Evolutionary conservation across 176 grass and related monocot genomes (phyloP).

Genomic region (Cymbopogon citratus): DNA sequence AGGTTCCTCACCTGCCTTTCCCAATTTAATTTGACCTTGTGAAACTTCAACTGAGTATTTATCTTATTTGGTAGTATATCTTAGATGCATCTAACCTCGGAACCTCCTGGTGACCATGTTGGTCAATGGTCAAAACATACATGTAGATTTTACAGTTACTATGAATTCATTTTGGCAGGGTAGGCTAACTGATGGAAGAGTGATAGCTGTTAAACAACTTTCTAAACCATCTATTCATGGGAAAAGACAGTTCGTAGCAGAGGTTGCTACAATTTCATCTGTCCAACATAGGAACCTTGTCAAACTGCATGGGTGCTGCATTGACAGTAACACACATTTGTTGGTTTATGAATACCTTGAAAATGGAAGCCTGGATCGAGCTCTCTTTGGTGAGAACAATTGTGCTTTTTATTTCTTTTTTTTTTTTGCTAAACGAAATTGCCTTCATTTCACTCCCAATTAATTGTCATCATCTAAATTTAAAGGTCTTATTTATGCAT

Average conservation of each 20-base stretch:
- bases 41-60: neutral
- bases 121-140: neutral
- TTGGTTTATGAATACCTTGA: conserved; percentile 75
- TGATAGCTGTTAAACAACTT: conserved; percentile 59
- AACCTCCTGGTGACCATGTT: neutral
- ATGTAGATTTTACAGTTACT: neutral
- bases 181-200: conserved; percentile 46
- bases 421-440: neutral
- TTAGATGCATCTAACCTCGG: neutral
- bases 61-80: neutral
- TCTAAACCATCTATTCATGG: conserved; percentile 56
- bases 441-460: neutral
- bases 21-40: neutral
- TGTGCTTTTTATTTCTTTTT: neutral
- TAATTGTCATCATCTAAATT: neutral
- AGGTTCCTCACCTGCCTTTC: conserved; percentile 15
- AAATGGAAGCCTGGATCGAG: conserved; percentile 65
- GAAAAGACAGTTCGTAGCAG: conserved; percentile 48
- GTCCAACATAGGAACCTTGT: conserved; percentile 53
- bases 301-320: conserved; percentile 53
- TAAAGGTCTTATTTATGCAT: neutral
- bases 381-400: conserved; percentile 45
- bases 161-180: conserved; percentile 20
- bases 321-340: conserved; percentile 40
- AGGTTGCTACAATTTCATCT: conserved; percentile 39